Evolutionary conservation across 768 basidiomycete genomes (phyloP).

Genomic region (Lactifluus echinatus): DNA sequence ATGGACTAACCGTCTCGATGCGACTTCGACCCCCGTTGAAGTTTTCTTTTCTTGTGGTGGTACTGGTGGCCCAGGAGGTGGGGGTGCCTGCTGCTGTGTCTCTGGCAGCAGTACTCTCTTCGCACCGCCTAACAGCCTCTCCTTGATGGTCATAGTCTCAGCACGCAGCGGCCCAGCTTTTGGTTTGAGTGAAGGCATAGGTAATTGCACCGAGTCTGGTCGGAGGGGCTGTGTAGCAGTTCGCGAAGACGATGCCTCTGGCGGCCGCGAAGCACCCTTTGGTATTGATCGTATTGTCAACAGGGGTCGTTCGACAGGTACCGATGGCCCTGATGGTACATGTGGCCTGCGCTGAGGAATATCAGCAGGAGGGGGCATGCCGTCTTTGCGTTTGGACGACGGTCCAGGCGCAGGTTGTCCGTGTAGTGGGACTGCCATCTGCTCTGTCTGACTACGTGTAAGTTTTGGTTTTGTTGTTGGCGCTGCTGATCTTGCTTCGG

Average conservation of each 20-base stretch:
- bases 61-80: not conserved
- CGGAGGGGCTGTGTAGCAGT: constrained; percentile 7
- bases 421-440: not conserved
- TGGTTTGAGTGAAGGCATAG: not conserved
- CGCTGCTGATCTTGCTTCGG: not conserved
- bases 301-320: not conserved
- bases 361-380: constrained; percentile 14
- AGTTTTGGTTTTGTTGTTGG: not conserved
- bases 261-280: not conserved
- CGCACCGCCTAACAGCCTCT: constrained; percentile 10
- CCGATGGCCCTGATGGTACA: not conserved
- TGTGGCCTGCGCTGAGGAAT: constrained; percentile 7
- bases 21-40: not conserved
- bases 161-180: constrained; percentile 1
- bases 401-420: not conserved
- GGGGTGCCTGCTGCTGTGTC: not conserved
- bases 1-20: constrained; percentile 1
- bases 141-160: constrained; percentile 7
- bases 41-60: not conserved
- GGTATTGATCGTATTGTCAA: not conserved
- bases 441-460: constrained; percentile 6
- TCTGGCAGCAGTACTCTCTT: constrained; percentile 13
- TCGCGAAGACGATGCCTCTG: not conserved
- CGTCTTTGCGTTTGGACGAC: not conserved
- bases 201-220: constrained; percentile 3